Percentiles rank a stretch among this genome's conserved stretches.
phyloP scores from a whole-genome alignment of 305 asterid species.

The Fraxinus ornus region DNA sequence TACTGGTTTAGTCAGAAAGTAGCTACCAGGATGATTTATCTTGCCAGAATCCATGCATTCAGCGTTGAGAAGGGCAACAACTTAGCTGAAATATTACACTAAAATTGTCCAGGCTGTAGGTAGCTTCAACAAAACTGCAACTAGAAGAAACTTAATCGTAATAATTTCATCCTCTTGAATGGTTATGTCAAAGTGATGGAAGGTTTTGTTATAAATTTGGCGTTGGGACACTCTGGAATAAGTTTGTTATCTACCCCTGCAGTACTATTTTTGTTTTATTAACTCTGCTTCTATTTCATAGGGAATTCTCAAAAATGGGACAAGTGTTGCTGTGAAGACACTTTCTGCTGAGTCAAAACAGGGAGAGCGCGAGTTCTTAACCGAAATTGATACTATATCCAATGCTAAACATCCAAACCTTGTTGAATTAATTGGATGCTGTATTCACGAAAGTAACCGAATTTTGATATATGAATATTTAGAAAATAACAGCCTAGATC shows the following conservation, averaged over 20 bases:
- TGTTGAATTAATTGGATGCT: constrained; percentile 81
- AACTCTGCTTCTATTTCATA: constrained; percentile 38
- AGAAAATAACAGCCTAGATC: constrained; percentile 80
- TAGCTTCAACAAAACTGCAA: constrained; percentile 12
- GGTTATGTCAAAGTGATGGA: constrained; percentile 1
- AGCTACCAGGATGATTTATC: constrained; percentile 6
- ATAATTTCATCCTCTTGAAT: constrained; percentile 8
- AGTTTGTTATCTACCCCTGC: constrained; percentile 16
- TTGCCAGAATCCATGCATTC: constrained; percentile 11
- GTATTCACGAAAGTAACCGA: constrained; percentile 61
- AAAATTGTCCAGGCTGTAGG: constrained; percentile 12
- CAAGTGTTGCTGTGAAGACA: constrained; percentile 67
- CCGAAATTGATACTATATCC: constrained; percentile 83
- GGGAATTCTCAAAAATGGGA: constrained; percentile 71
- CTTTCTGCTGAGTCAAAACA: constrained; percentile 82
- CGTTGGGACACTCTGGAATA: constrained; percentile 1
- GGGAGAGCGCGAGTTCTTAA: constrained; percentile 77
- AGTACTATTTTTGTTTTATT: constrained; percentile 16
- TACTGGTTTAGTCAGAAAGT: constrained; percentile 18
- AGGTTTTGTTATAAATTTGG: too few species aligned
- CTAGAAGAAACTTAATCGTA: constrained; percentile 11
- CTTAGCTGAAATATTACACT: background rate
- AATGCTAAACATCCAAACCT: constrained; percentile 85
- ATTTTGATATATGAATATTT: constrained; percentile 79
- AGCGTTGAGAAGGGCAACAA: background rate